A percentile compares a stretch with the other conserved stretches of the same genome.
Conservation (phyloP, 2,329 filamentous ascomycete genomes). For the Botrytis paeoniae region DNA sequence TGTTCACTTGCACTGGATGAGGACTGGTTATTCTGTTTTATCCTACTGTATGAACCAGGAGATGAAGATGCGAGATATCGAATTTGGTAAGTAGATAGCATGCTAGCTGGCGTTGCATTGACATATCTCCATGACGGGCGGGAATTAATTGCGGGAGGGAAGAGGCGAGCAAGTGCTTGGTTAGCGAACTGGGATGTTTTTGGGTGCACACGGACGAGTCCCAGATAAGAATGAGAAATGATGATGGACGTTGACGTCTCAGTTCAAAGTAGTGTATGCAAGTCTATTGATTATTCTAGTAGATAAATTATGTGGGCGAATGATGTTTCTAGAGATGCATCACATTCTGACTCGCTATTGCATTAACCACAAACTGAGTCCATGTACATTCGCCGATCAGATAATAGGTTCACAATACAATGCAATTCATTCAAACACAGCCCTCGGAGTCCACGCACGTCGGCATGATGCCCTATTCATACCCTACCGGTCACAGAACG, state of each 20-base stretch:
- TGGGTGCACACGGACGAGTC: not conserved
- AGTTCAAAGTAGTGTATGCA: too few species aligned
- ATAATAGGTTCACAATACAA: not conserved
- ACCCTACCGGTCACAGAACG: not conserved
- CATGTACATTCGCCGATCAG: not conserved
- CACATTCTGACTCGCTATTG: not conserved
- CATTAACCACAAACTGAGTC: not conserved
- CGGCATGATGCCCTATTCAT: not conserved
- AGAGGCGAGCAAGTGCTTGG: conserved; percentile 16
- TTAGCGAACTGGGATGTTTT: not conserved
- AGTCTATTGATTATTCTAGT: not conserved
- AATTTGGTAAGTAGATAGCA: not conserved
- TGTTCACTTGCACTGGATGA: not conserved
- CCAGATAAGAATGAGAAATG: not conserved
- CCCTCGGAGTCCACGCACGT: not conserved
- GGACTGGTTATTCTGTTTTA: not conserved
- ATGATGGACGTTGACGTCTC: not conserved
- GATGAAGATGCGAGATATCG: not conserved
- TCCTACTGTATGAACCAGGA: not conserved
- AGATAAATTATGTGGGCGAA: not conserved
- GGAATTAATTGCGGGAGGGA: conserved; percentile 9
- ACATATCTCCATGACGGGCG: not conserved
- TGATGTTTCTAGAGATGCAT: not conserved
- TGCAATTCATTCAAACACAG: not conserved
- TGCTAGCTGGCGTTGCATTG: conserved; percentile 1